These are phyloP conservation scores for Sanghuangporus sanghuang DNA, from an alignment of 1,284 basidiomycete genomes.

Conservation along the genomic window DNA sequence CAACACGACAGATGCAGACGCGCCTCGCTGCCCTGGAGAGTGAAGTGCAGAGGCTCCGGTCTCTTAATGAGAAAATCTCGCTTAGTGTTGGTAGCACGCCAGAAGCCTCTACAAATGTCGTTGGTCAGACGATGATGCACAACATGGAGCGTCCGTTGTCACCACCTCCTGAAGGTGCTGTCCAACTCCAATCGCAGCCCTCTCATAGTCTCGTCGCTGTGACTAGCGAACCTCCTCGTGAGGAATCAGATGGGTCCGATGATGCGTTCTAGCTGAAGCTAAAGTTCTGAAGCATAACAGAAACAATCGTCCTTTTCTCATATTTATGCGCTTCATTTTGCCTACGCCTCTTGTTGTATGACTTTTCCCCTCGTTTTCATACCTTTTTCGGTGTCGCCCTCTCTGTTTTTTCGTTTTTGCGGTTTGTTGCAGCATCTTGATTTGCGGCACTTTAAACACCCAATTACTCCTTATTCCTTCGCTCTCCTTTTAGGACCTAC, in stretches of 20 bases:
- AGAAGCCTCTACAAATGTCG: conserved; percentile 37
- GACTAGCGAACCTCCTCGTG: conserved; percentile 43
- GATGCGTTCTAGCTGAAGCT: conserved; percentile 2
- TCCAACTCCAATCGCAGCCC: conserved; percentile 23
- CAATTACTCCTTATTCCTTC: neutral
- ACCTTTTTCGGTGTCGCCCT: conserved; percentile 2
- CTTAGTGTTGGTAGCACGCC: conserved; percentile 37
- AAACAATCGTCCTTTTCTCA: neutral
- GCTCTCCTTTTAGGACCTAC: conserved; percentile 29
- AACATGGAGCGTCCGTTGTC: conserved; percentile 54
- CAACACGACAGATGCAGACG: conserved; percentile 61
- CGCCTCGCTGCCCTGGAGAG: conserved; percentile 58
- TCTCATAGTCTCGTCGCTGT: conserved; percentile 46
- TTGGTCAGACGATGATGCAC: conserved; percentile 42
- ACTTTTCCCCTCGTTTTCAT: neutral
- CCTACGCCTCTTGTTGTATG: conserved; percentile 2
- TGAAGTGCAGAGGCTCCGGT: conserved; percentile 62
- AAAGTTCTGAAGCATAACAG: neutral
- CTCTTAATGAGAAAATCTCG: conserved; percentile 75
- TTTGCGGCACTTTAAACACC: neutral
- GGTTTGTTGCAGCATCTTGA: neutral
- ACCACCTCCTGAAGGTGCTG: conserved; percentile 50
- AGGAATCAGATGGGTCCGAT: conserved; percentile 17
- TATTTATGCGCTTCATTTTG: conserved; percentile 15
- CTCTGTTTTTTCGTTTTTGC: neutral